Evolutionary conservation across 768 basidiomycete genomes (phyloP).

Genomic region (Tulasnella sp.): DNA sequence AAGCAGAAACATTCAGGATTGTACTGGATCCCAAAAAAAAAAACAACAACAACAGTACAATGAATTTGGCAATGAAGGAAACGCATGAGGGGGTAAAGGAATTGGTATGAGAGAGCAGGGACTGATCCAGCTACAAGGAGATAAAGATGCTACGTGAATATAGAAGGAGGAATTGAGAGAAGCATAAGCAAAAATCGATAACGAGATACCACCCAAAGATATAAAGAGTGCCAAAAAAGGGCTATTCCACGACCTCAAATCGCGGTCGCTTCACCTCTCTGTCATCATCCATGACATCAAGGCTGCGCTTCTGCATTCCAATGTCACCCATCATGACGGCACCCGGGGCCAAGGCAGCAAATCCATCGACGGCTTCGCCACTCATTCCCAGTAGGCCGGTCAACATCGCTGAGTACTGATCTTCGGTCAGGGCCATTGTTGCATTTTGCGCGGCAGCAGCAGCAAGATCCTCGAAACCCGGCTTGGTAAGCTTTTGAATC

Average conservation of each 20-base stretch:
- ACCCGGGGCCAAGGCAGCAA: slow-evolving; percentile 22
- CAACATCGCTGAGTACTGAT: slow-evolving; percentile 73
- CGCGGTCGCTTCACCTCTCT: slow-evolving; percentile 46
- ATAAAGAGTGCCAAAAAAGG: slow-evolving; percentile 9
- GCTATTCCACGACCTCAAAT: slow-evolving; percentile 49
- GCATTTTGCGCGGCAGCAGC: slow-evolving; percentile 27
- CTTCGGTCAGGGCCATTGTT: slow-evolving; percentile 78
- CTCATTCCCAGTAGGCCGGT: slow-evolving; percentile 49
- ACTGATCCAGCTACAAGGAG: not conserved
- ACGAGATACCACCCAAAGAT: not conserved
- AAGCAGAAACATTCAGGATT: too few relatives aligned
- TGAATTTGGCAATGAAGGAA: not conserved
- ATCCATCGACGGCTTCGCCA: slow-evolving; percentile 46
- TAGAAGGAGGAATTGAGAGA: not conserved
- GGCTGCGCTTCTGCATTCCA: slow-evolving; percentile 25
- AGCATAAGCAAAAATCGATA: not conserved
- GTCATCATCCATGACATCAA: slow-evolving; percentile 32
- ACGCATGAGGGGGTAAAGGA: not conserved
- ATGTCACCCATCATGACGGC: slow-evolving; percentile 12
- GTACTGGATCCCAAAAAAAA: too few relatives aligned
- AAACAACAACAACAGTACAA: too few relatives aligned
- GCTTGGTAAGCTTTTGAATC: slow-evolving; percentile 60
- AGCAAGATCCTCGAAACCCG: slow-evolving; percentile 20
- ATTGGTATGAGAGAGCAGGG: not conserved
- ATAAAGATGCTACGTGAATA: not conserved